These are phyloP conservation scores for Russula emetica DNA, from an alignment of 768 basidiomycete genomes.

Conservation along the genomic window DNA sequence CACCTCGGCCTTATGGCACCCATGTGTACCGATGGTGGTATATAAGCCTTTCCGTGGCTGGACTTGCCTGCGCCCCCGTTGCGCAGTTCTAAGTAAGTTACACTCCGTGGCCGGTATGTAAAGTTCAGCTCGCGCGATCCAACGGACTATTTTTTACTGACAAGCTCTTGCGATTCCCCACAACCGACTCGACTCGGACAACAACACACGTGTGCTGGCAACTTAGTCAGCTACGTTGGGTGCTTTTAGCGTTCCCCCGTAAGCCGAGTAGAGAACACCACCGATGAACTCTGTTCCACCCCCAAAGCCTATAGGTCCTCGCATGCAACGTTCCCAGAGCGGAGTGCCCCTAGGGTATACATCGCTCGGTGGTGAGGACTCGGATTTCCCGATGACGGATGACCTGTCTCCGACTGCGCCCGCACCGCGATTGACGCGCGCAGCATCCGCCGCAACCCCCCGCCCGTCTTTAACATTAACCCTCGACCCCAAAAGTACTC, in stretches of 20 bases:
- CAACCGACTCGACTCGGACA: not conserved
- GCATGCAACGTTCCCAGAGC: constrained; percentile 17
- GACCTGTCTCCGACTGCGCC: not conserved
- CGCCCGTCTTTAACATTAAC: constrained; percentile 18
- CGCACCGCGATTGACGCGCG: constrained; percentile 6
- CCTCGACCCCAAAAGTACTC: constrained; percentile 5
- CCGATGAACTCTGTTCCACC: constrained; percentile 7
- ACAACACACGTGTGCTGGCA: not conserved
- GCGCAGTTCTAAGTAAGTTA: not conserved
- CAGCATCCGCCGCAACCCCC: not conserved
- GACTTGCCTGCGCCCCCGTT: not conserved
- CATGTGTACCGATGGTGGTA: constrained; percentile 8
- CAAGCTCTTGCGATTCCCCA: not conserved
- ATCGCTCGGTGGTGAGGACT: not conserved
- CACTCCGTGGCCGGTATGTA: not conserved
- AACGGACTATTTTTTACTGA: not conserved
- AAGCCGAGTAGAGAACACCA: not conserved
- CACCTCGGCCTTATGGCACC: constrained; percentile 23
- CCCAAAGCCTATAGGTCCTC: constrained; percentile 14
- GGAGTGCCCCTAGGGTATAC: not conserved
- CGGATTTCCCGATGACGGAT: not conserved
- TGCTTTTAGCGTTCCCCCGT: not conserved
- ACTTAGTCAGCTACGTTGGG: constrained; percentile 1
- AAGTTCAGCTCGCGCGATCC: not conserved
- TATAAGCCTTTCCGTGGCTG: constrained; percentile 18